Conservation (phyloP, 75 land plant species). For the Picea sitchensis region DNA sequence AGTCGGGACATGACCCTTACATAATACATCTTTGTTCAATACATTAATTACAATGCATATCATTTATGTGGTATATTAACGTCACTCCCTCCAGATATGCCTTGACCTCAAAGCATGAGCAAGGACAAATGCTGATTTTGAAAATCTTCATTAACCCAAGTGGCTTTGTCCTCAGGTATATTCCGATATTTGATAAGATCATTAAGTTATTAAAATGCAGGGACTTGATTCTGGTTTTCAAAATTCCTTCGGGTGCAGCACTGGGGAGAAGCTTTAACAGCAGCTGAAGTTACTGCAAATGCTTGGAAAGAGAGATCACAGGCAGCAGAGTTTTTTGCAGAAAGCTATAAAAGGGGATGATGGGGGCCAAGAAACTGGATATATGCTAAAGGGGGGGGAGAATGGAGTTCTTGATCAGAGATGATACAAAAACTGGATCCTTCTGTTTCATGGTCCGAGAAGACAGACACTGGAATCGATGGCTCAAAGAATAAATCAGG, state of each 20-base stretch:
- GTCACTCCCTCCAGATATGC: too few species aligned
- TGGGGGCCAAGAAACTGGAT: constrained; percentile 20
- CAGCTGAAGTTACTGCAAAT: constrained; percentile 34
- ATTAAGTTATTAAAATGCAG: too few species aligned
- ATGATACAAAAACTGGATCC: constrained; percentile 51
- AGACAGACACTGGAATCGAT: constrained; percentile 63
- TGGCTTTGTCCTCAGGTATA: too few species aligned
- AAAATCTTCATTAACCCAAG: too few species aligned
- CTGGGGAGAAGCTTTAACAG: constrained; percentile 42
- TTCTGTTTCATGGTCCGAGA: constrained; percentile 60
- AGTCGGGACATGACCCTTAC: too few species aligned
- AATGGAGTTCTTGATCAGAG: constrained; percentile 42
- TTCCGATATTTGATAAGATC: too few species aligned
- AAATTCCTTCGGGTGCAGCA: constrained; percentile 14
- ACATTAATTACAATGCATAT: too few species aligned
- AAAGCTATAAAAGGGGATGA: constrained; percentile 14
- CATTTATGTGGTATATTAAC: too few species aligned
- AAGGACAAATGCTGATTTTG: too few species aligned
- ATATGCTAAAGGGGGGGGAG: constrained; percentile 44
- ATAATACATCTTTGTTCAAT: too few species aligned
- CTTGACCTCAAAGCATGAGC: too few species aligned
- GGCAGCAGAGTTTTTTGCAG: constrained; percentile 34
- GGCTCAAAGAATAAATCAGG: constrained; percentile 36
- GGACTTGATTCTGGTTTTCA: too few species aligned
- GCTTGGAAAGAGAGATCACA: constrained; percentile 59